Evolutionary conservation across 163 green algal species (phyloP).

Genomic region (Scenedesmus sp.): DNA sequence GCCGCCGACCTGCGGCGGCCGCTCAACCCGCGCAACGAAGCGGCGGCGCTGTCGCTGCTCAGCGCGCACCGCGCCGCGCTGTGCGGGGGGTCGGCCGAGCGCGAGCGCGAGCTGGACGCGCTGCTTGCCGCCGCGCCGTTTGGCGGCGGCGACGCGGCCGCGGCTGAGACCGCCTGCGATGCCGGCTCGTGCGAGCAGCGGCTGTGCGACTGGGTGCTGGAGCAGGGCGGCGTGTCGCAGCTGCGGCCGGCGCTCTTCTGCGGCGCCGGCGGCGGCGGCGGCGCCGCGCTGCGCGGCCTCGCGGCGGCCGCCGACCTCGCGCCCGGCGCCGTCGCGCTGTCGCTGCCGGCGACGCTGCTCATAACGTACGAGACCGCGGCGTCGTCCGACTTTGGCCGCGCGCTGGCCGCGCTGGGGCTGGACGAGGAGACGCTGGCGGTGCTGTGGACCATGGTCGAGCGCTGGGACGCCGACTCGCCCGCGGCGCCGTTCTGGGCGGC

Average conservation of each 20-base stretch:
- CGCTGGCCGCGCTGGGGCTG: conserved; percentile 47
- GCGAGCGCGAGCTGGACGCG: conserved; percentile 29
- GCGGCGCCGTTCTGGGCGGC: conserved; percentile 53
- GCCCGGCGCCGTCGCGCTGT: conserved; percentile 44
- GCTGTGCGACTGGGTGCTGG: not conserved
- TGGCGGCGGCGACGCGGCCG: not conserved
- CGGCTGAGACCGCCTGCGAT: not conserved
- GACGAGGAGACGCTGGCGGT: conserved; percentile 51
- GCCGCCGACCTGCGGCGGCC: conserved; percentile 27
- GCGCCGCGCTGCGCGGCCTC: conserved; percentile 36
- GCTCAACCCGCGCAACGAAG: conserved; percentile 61
- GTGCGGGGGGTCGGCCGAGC: conserved; percentile 23
- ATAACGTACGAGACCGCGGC: conserved; percentile 55
- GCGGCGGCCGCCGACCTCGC: conserved; percentile 24
- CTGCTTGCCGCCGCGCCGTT: conserved; percentile 14
- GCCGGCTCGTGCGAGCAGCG: not conserved
- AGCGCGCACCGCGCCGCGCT: conserved; percentile 46
- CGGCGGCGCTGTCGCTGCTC: conserved; percentile 59
- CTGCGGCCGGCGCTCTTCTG: not conserved
- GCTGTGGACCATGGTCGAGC: conserved; percentile 66
- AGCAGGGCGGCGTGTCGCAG: not conserved
- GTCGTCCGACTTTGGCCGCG: conserved; percentile 53
- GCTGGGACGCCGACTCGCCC: conserved; percentile 50
- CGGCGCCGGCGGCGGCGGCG: not conserved
- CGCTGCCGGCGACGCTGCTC: conserved; percentile 44